A percentile compares a stretch with the other conserved stretches of the same genome.
Evolutionary conservation across 768 basidiomycete genomes (phyloP).

Genomic region (Phanerochaete sordida): DNA sequence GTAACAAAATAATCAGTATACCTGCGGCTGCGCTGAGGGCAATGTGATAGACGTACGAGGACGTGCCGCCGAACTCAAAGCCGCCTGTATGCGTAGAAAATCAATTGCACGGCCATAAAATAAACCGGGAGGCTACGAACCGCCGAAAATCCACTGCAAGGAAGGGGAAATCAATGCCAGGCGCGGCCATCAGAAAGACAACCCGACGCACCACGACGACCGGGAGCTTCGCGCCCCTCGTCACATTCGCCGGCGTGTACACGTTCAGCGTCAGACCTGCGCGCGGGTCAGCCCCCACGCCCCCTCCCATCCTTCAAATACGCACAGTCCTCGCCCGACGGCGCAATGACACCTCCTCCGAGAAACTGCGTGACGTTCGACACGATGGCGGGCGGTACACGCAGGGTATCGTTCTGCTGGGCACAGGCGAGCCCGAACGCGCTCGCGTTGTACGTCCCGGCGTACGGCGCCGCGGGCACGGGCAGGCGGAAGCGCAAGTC

Average conservation of each 20-base stretch:
- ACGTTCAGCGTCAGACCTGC: conserved; percentile 53
- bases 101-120: no score
- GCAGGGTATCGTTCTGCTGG: conserved; percentile 27
- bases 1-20: no score
- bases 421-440: conserved; percentile 37
- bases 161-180: neutral
- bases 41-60: no score
- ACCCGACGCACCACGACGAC: conserved; percentile 49
- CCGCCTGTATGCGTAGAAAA: no score
- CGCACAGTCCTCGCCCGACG: conserved; percentile 47
- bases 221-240: conserved; percentile 42
- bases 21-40: no score
- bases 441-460: conserved; percentile 32
- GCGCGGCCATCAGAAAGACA: neutral
- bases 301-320: neutral
- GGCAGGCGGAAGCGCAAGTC: conserved; percentile 22
- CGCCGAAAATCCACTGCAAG: conserved; percentile 55
- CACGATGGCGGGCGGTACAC: neutral
- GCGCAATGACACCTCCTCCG: conserved; percentile 6
- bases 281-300: neutral
- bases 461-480: conserved; percentile 24
- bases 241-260: conserved; percentile 28
- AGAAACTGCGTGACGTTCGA: neutral
- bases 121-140: no score
- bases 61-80: neutral